phyloP scores from a whole-genome alignment of 768 basidiomycete genomes.

The Kondoa malvinella region DNA sequence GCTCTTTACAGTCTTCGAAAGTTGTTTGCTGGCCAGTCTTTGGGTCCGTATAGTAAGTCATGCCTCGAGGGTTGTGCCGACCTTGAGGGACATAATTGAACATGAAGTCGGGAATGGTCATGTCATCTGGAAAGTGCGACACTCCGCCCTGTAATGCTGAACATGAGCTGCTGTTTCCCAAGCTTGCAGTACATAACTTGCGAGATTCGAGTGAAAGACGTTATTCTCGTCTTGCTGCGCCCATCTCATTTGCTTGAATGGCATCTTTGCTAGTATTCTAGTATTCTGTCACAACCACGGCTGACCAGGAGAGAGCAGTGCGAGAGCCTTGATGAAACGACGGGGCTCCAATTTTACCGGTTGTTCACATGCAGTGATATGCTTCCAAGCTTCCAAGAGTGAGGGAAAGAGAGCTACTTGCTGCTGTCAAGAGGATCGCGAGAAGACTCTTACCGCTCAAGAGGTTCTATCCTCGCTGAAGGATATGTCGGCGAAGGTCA shows the following conservation, averaged over 20 bases:
- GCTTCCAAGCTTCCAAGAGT: too few relatives aligned
- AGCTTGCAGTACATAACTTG: neutral
- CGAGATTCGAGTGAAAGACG: neutral
- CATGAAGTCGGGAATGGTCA: neutral
- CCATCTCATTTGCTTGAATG: neutral
- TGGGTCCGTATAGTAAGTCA: neutral
- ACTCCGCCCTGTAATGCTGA: neutral
- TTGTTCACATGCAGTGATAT: too few relatives aligned
- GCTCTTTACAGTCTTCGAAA: neutral
- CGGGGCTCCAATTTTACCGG: too few relatives aligned
- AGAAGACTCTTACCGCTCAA: too few relatives aligned
- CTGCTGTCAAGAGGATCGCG: too few relatives aligned
- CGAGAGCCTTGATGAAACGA: too few relatives aligned
- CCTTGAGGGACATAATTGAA: neutral
- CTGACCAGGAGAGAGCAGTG: too few relatives aligned
- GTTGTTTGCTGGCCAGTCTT: neutral
- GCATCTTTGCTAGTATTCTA: too few relatives aligned
- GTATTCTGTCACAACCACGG: too few relatives aligned
- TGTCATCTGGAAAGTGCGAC: neutral
- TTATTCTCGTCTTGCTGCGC: neutral
- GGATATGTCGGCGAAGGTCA: too few relatives aligned
- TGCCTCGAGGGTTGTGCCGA: neutral
- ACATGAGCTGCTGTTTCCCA: neutral
- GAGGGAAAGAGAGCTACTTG: too few relatives aligned
- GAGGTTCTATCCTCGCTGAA: too few relatives aligned